Percentiles rank a stretch among this genome's conserved stretches.
phyloP scores from a whole-genome alignment of 441 rosid genomes.

The Pelargonium cotyledonis region DNA sequence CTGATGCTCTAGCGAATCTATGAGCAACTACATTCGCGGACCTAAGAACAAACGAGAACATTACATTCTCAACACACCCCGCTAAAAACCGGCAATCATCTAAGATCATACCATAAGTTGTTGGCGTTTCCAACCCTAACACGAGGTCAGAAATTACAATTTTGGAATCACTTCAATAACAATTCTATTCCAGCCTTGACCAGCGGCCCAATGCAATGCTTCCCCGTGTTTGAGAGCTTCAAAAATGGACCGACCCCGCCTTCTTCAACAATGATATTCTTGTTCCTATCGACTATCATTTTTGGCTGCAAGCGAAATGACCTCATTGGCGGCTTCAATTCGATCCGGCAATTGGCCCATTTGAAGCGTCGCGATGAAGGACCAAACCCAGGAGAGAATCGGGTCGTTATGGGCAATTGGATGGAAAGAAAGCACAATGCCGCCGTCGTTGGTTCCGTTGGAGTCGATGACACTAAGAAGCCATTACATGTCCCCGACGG shows the following conservation, averaged over 20 bases:
- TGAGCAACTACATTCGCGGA: no score
- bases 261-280: slow-evolving; percentile 55
- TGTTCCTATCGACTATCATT: slow-evolving; percentile 52
- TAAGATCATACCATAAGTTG: no score
- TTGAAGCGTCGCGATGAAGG: slow-evolving; percentile 38
- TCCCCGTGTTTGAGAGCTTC: no score
- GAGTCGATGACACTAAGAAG: slow-evolving; percentile 39
- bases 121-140: no score
- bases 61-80: no score
- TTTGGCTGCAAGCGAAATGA: slow-evolving; percentile 46
- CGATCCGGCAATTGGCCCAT: slow-evolving; percentile 44
- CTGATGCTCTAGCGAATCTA: no score
- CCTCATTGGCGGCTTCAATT: slow-evolving; percentile 43
- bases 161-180: no score
- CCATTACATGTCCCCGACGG: slow-evolving; percentile 55
- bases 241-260: slow-evolving; percentile 45
- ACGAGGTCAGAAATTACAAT: no score
- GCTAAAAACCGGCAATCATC: no score
- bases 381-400: slow-evolving; percentile 64
- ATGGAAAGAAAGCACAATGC: slow-evolving; percentile 32
- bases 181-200: no score
- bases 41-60: no score
- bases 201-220: no score
- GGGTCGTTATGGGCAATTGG: slow-evolving; percentile 63
- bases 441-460: slow-evolving; percentile 27